These are phyloP conservation scores for Saccharomyces pastorianus DNA, from an alignment of 1,139 yeast species.

Conservation along the genomic window DNA sequence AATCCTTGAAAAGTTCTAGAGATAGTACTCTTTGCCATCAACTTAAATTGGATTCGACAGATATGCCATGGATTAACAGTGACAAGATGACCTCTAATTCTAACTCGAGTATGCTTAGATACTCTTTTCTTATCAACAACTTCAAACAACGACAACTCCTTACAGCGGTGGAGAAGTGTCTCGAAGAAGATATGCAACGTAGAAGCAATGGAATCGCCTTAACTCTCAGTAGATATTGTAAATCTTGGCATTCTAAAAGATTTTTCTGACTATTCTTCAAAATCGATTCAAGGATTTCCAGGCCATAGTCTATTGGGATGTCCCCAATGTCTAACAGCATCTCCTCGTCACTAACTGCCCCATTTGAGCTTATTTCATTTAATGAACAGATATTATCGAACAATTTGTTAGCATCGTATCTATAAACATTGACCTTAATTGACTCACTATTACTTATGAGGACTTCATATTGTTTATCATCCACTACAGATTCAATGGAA, in stretches of 20 bases:
- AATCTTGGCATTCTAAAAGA: constrained; percentile 54
- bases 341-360: constrained; percentile 29
- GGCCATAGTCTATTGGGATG: constrained; percentile 59
- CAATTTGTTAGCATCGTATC: constrained; percentile 62
- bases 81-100: constrained; percentile 79
- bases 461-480: constrained; percentile 29
- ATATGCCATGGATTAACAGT: constrained; percentile 57
- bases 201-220: constrained; percentile 69
- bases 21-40: constrained; percentile 68
- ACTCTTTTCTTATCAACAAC: constrained; percentile 51
- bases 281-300: constrained; percentile 70
- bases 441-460: constrained; percentile 40
- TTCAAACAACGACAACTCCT: constrained; percentile 67
- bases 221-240: constrained; percentile 55
- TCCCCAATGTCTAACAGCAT: constrained; percentile 43
- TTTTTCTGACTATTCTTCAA: constrained; percentile 45
- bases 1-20: constrained; percentile 58
- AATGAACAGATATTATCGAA: constrained; percentile 65
- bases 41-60: constrained; percentile 42
- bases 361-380: constrained; percentile 37
- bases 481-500: constrained; percentile 31
- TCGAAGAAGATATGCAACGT: constrained; percentile 53
- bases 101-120: constrained; percentile 49
- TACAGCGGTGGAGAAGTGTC: constrained; percentile 58
- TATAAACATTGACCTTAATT: constrained; percentile 42